Evolutionary conservation across 2,329 filamentous ascomycete species (phyloP).

Genomic region (Chrysosporium keratinophilum): DNA sequence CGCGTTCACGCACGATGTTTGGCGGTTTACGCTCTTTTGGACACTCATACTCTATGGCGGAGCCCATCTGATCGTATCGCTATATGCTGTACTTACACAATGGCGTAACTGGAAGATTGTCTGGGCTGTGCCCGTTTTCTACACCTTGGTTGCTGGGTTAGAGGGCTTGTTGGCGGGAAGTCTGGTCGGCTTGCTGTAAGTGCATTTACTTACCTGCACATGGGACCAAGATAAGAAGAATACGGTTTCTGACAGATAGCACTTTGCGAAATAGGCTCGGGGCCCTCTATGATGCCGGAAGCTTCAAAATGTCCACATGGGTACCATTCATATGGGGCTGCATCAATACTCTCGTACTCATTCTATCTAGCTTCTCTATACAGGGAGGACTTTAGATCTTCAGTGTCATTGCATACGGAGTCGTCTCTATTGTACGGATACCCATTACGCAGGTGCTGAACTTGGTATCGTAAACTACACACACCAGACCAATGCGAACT

Average conservation of each 20-base stretch:
- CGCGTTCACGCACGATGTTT: conserved; percentile 66
- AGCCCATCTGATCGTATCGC: conserved; percentile 62
- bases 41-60: conserved; percentile 67
- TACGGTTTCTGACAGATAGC: background rate
- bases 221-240: background rate
- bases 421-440: background rate
- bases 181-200: conserved; percentile 46
- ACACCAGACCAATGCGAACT: background rate
- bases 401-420: background rate
- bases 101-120: conserved; percentile 42
- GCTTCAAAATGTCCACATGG: conserved; percentile 89
- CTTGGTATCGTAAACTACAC: background rate
- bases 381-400: conserved; percentile 65
- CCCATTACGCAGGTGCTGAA: background rate
- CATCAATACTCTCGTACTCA: conserved; percentile 70
- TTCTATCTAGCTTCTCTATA: conserved; percentile 85
- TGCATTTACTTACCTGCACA: background rate
- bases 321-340: conserved; percentile 81
- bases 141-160: conserved; percentile 58
- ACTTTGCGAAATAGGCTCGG: conserved; percentile 50
- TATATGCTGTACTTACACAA: conserved; percentile 64
- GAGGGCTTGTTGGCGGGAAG: conserved; percentile 73
- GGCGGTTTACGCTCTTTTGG: conserved; percentile 81
- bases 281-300: conserved; percentile 68
- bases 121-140: conserved; percentile 63